phyloP scores from a whole-genome alignment of 257 asterid species.

The Salvia hispanica region DNA sequence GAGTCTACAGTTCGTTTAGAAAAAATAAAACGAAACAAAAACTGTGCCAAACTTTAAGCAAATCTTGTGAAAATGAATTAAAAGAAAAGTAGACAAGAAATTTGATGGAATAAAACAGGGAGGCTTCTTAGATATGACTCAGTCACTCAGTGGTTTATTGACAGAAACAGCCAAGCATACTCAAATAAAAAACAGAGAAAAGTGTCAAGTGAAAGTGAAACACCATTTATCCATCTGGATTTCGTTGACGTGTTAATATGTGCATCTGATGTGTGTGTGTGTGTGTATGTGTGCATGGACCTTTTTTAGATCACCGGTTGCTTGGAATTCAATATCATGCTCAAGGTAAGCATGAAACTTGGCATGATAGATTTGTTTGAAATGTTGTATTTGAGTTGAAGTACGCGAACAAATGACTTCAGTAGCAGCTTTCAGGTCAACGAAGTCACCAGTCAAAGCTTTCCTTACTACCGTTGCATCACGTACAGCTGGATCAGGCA shows the following conservation, averaged over 20 bases:
- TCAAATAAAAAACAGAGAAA: neutral
- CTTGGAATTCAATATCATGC: slow-evolving; percentile 64
- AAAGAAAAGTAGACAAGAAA: neutral
- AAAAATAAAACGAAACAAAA: too few species aligned
- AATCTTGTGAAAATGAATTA: neutral
- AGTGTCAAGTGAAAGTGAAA: neutral
- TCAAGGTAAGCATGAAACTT: slow-evolving; percentile 65
- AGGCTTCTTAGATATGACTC: neutral
- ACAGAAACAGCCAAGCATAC: neutral
- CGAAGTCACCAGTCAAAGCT: slow-evolving; percentile 46
- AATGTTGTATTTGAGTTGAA: slow-evolving; percentile 74
- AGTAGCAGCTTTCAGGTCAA: slow-evolving; percentile 71
- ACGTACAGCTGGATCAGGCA: slow-evolving; percentile 85
- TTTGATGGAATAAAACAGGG: too few species aligned
- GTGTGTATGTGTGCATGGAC: slow-evolving; percentile 29
- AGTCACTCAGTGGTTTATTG: neutral
- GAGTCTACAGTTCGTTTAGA: neutral
- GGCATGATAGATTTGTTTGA: slow-evolving; percentile 67
- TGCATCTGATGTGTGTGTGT: neutral
- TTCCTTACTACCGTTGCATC: slow-evolving; percentile 71
- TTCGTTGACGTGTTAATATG: neutral
- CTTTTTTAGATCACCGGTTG: slow-evolving; percentile 81
- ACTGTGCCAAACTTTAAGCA: neutral
- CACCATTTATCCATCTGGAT: neutral
- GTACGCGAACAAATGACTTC: slow-evolving; percentile 95